A percentile compares a stretch with the other conserved stretches of the same genome.
These are phyloP conservation scores for Calvatia gigantea DNA, from an alignment of 768 basidiomycete genomes.

Conservation along the genomic window DNA sequence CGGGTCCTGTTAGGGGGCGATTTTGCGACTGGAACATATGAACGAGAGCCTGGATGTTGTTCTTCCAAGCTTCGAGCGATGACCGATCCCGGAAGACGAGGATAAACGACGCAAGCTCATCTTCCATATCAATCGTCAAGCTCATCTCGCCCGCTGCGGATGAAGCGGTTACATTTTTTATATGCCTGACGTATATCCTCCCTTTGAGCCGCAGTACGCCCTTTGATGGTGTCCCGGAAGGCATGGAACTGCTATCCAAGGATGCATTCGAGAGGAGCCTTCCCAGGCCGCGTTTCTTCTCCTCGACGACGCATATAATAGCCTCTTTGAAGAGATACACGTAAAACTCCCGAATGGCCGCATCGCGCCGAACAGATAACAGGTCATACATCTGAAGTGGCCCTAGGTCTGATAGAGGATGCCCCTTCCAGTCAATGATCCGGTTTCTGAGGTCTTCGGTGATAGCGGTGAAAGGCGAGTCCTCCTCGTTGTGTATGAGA, in stretches of 20 bases:
- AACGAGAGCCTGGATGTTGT: slow-evolving; percentile 77
- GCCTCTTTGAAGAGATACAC: slow-evolving; percentile 98
- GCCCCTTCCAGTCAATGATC: slow-evolving; percentile 96
- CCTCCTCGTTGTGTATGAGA: slow-evolving; percentile 50
- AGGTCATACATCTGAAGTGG: slow-evolving; percentile 90
- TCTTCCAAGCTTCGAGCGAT: slow-evolving; percentile 88
- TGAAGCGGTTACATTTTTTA: slow-evolving; percentile 82
- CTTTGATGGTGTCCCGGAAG: slow-evolving; percentile 38
- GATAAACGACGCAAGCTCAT: slow-evolving; percentile 94
- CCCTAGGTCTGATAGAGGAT: slow-evolving; percentile 86
- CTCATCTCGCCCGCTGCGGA: slow-evolving; percentile 81
- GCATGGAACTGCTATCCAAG: slow-evolving; percentile 45
- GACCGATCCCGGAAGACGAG: slow-evolving; percentile 89
- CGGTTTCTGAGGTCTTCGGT: slow-evolving; percentile 87
- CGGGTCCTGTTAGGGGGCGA: slow-evolving; percentile 28
- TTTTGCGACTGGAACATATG: slow-evolving; percentile 61
- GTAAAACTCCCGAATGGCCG: slow-evolving; percentile 89
- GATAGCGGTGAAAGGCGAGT: slow-evolving; percentile 78
- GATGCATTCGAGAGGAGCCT: slow-evolving; percentile 68
- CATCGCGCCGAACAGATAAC: slow-evolving; percentile 82
- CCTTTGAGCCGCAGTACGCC: slow-evolving; percentile 91
- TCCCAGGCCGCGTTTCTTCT: slow-evolving; percentile 82
- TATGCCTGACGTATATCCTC: slow-evolving; percentile 92
- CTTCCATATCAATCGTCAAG: slow-evolving; percentile 97
- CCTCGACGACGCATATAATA: slow-evolving; percentile 96